Conservation (phyloP, 257 asterid genomes). For the Sherardia arvensis region DNA sequence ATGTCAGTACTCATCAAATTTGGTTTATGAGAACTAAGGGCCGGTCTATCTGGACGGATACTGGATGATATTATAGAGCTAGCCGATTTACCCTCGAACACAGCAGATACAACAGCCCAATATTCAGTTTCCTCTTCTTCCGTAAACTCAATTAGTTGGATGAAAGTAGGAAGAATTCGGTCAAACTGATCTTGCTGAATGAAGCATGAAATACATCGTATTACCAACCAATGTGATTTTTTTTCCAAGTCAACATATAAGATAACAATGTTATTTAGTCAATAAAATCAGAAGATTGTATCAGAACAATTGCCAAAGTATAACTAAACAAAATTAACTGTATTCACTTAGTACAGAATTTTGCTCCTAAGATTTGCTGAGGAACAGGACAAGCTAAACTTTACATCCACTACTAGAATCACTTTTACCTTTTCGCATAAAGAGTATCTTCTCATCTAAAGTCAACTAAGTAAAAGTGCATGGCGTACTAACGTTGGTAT, state of each 20-base stretch:
- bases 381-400: not conserved
- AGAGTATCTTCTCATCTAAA: not conserved
- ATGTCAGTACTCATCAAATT: slow-evolving; percentile 49
- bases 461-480: not conserved
- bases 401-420: not conserved
- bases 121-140: slow-evolving; percentile 73
- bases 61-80: slow-evolving; percentile 26
- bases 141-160: slow-evolving; percentile 80
- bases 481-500: no score
- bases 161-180: slow-evolving; percentile 78
- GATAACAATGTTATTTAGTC: not conserved
- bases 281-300: no score
- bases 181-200: slow-evolving; percentile 88
- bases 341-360: not conserved
- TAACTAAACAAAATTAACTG: no score
- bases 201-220: slow-evolving; percentile 1
- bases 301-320: no score
- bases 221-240: slow-evolving; percentile 1
- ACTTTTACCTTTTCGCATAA: not conserved
- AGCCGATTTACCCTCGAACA: slow-evolving; percentile 59
- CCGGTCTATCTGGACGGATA: slow-evolving; percentile 24
- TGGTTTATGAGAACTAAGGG: slow-evolving; percentile 24
- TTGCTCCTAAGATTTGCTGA: not conserved
- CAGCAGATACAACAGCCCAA: slow-evolving; percentile 67
- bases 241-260: not conserved